Conservation (phyloP, 768 basidiomycete species). For the Lentinula lateritia region DNA sequence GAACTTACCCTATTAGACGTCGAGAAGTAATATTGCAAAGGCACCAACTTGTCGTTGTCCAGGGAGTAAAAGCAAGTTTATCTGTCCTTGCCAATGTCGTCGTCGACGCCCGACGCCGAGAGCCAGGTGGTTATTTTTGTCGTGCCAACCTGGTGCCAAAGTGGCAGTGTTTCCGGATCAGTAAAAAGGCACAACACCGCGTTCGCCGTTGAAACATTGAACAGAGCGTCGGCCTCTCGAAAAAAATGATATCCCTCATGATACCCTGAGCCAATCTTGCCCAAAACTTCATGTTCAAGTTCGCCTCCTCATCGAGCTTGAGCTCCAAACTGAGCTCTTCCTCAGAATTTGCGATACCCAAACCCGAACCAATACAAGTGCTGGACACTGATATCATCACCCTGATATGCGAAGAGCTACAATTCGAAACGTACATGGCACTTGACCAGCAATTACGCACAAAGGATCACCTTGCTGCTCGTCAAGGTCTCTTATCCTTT, state of each 20-base stretch:
- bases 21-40: too few relatives aligned
- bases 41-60: too few relatives aligned
- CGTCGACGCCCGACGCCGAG: neutral
- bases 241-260: neutral
- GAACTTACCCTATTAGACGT: too few relatives aligned
- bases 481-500: neutral
- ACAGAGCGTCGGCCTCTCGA: neutral
- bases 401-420: constrained; percentile 1
- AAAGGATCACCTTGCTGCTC: neutral
- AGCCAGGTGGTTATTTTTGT: neutral
- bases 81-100: too few relatives aligned
- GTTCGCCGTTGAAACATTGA: neutral
- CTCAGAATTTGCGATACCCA: neutral
- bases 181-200: neutral
- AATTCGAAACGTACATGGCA: neutral
- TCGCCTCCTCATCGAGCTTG: neutral
- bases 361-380: neutral
- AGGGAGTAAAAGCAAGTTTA: too few relatives aligned
- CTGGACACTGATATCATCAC: neutral
- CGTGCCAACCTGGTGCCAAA: neutral
- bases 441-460: constrained; percentile 1
- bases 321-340: neutral
- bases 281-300: neutral
- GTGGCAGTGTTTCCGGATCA: neutral
- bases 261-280: neutral